Evolutionary conservation across 495 filamentous ascomycete species (phyloP), one percentile per base, ranked within the genome.

Genomic region (Annulohypoxylon maeteangense): DNA sequence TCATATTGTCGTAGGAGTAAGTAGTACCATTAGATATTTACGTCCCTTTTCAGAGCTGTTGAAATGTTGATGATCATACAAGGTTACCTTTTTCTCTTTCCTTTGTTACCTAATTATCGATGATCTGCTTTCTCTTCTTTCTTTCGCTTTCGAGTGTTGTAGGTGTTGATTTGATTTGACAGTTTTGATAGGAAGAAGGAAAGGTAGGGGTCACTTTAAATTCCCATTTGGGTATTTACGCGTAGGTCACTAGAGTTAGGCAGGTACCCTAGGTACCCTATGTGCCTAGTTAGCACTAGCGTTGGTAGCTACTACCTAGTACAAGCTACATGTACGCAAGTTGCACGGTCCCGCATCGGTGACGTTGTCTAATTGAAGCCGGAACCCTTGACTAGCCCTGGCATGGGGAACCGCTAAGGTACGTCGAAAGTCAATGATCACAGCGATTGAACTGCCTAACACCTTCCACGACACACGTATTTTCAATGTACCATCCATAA

Each of bases 351-450:
- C 63, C 63, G 58, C 50, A 56, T 53, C 36, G 16, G 70, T 72
- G 70, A 68, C 70, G 65, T 73, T 73, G 61, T 68, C 36, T 62
- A 38, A 60, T 44, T 36, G 31, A 55, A 54, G 31, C 47, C 47
- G 54, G 63, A 62, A 65, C 65, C 70, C 38, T 42, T 42, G 38
- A 16, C 38, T 16, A 42, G 40, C 40, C 40, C 62, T 72, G 61
- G 42, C 70, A 27, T 51, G 23, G 53, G 53, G 65, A 65, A 72
- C 70, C 64, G 65, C 42, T 65, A 59, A 62, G 59, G 67, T 18
- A 69, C 66, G 65, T 42, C 27, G 8, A 62, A 64, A 62, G 59
- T 50, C 51, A 65, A 72, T 66, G 20, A 25, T 65, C 20, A 34
- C 27, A 55, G 68, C 68, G 50, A 48, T 38, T 23, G 11, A 61